These are phyloP conservation scores for Oenanthe javanica DNA, from an alignment of 140 eudicot species.

Conservation along the genomic window DNA sequence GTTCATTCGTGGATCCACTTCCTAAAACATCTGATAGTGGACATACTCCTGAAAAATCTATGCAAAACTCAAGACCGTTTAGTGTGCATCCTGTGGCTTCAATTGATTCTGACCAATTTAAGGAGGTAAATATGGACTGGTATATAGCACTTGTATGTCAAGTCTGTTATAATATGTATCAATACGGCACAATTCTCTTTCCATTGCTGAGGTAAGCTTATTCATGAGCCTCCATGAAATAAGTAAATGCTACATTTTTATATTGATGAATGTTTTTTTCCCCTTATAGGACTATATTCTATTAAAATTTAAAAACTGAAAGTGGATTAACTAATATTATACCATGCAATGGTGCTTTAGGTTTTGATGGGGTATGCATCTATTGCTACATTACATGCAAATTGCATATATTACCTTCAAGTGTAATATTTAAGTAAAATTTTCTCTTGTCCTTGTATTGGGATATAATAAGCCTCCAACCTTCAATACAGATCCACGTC, in stretches of 20 bases:
- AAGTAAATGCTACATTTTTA: not conserved
- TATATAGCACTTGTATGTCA: not conserved
- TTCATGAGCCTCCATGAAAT: not conserved
- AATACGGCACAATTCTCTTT: not conserved
- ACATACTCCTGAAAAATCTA: slow-evolving; percentile 30
- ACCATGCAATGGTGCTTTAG: not conserved
- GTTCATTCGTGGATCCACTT: slow-evolving; percentile 36
- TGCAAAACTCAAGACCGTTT: slow-evolving; percentile 31
- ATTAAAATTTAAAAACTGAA: not conserved
- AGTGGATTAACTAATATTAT: not conserved
- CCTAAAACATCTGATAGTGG: slow-evolving; percentile 42
- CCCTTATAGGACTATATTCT: not conserved
- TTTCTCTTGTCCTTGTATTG: not conserved
- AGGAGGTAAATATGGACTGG: slow-evolving; percentile 45
- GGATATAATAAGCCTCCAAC: not conserved
- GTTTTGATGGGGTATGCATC: not conserved
- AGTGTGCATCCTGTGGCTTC: slow-evolving; percentile 53
- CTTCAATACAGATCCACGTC: not conserved
- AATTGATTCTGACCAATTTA: slow-evolving; percentile 28
- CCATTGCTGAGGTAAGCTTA: not conserved
- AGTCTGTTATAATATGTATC: not conserved
- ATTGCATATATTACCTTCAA: not conserved
- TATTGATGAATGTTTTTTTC: not conserved
- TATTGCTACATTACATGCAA: not conserved
- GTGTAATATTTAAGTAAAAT: not conserved